A percentile compares a stretch with the other conserved stretches of the same genome.
Conservation (phyloP, 2,329 filamentous ascomycete genomes). For the Penicillium sp. region DNA sequence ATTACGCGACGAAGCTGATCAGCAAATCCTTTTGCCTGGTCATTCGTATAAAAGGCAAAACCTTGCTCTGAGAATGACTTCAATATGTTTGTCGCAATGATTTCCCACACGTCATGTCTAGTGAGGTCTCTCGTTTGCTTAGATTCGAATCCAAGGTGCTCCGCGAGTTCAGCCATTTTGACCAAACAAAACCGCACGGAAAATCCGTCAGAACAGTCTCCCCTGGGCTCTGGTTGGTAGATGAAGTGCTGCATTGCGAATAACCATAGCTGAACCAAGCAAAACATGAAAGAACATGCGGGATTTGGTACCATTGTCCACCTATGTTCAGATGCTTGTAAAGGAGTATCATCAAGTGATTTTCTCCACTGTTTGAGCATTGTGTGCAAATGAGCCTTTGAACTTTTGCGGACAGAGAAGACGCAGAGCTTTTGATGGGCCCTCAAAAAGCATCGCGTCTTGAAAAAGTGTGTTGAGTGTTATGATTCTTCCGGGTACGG, state of each 20-base stretch:
- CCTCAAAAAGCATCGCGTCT: conserved; percentile 6
- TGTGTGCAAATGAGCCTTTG: not conserved
- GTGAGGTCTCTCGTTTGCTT: not conserved
- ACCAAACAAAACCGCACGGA: not conserved
- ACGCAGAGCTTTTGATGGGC: conserved; percentile 1
- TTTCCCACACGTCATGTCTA: not conserved
- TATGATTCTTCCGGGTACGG: conserved; percentile 2
- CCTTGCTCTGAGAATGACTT: not conserved
- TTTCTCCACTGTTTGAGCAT: conserved; percentile 1
- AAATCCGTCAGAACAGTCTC: not conserved
- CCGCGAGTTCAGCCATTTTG: not conserved
- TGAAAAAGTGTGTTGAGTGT: conserved; percentile 4
- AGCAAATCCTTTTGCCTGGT: not conserved
- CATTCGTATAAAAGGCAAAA: not conserved
- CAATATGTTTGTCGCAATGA: not conserved
- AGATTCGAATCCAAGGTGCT: not conserved
- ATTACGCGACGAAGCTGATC: no score
- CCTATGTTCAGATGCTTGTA: conserved; percentile 3
- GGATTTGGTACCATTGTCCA: not conserved
- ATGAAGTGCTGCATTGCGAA: not conserved
- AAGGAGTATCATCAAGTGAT: not conserved
- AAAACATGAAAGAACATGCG: not conserved
- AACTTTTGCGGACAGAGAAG: not conserved
- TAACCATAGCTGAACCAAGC: not conserved
- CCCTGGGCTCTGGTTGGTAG: not conserved